Evolutionary conservation across 345 rosid species (phyloP), one percentile per base, ranked within the genome.

Genomic region (Rhizophora apiculata): DNA sequence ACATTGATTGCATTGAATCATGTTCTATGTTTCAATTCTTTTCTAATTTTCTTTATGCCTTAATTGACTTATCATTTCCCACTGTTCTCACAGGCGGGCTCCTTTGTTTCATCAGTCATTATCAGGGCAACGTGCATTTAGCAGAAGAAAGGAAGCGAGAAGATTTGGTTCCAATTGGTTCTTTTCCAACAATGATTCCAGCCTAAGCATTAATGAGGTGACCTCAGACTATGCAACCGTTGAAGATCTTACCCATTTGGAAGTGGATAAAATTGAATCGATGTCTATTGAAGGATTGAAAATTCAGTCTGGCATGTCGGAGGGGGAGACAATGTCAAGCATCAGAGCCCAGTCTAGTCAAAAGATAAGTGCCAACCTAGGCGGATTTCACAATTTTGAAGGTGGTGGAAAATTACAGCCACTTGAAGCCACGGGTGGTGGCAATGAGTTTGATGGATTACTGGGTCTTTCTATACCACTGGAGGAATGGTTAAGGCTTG

Each of bases 401-500:
- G 72, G 67, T 27, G 77, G 56, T 57, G 60, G 63, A 8, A 74
- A 67, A 62, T 60, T 48, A 59, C 68, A 61, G 32, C 65, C 49
- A 34, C 70, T 43, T 8, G 72, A 82, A 76, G 74, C 60, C 59
- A 64, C 54, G 32, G 70, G 75, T 26, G 73, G 36, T 68, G 75
- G 51, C 65, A 76, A 52, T 63, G 61, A 55, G 70, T 61, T 74
- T 54, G 79, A 72, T 54, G 76, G 67, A 67, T 81, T 91, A 71
- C 73, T 91, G 72, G 73, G 78, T 64, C 70, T 81, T 61, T 82
- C 80, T 36, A 56, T 85, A 76, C 74, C 82, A 51, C 69, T 89
- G 68, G 88, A 87, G 43, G 91, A 89, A 64, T 91, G 95, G 95
- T 81, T 80, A 79, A 75, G 70, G 74, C 82, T 85, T 68, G 89